Base-by-base conservation (phyloP, 2,329 filamentous ascomycete genomes). In the Dendrostoma leiphaemia region DNA sequence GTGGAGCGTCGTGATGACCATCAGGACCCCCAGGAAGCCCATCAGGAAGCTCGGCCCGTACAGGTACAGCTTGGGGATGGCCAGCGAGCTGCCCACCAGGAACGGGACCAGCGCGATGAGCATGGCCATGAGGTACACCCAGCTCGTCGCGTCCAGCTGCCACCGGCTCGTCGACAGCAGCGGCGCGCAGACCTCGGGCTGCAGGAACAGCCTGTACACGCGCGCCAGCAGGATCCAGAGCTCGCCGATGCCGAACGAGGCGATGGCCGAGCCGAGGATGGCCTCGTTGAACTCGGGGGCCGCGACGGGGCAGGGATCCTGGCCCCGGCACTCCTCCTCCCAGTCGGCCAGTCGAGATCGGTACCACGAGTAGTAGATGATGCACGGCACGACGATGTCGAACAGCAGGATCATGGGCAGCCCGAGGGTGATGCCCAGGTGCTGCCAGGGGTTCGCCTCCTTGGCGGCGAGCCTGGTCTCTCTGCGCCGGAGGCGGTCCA, bases 191-290 rank as follows among this genome's bases (percentile, higher is more conserved):
- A 43, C 43, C 26, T 54, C 55, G 4, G 38, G 53, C 17, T 57
- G 53, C 13, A 48, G 12, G 21, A 48, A 51, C 17, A 57, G 55
- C 13, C 55, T 31, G 43, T 46, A 31, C 4, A 54, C 48, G 19
- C 55, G 48, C 26, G 44, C 51, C 4, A 57, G 43, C 43, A 54
- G 52, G 17, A 57, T 54, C 37, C 53, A 57, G 8, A 57, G 55
- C 48, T 57, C 71, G 51, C 66, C 72, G 69, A 69, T 68, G 67
- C 67, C 72, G 64, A 68, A 67, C 53, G 68, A 75, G 35, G 77
- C 89, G 37, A 68, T 90, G 51, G 82, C 82, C 2, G 83, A 87
- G 54, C 74, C 93, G 66, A 90, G 88, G 76, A 90, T 55, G 44
- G 50, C 47, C 19, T 37, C 44, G 48, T 57, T 35, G 44, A 51